These are phyloP conservation scores for Thielaviopsis ethacetica DNA, from an alignment of 2,329 filamentous ascomycete genomes.

Conservation along the genomic window DNA sequence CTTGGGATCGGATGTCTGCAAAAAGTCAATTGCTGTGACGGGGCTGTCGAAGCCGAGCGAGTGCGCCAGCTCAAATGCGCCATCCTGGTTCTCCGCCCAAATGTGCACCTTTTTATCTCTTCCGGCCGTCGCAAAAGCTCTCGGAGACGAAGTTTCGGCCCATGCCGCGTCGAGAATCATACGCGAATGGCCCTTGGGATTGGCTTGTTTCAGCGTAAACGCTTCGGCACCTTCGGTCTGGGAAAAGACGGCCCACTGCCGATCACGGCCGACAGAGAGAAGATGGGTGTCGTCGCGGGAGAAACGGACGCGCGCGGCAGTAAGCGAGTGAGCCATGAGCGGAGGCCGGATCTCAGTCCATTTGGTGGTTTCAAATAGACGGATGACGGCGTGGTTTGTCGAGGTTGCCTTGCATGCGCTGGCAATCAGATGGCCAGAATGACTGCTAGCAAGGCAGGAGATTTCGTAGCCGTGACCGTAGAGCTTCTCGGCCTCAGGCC, in stretches of 20 bases:
- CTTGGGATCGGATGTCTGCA: conserved; percentile 18
- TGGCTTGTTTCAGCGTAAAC: conserved; percentile 46
- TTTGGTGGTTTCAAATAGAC: conserved; percentile 68
- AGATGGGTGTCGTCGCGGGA: conserved; percentile 57
- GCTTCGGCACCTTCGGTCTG: conserved; percentile 23
- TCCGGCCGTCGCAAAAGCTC: conserved; percentile 69
- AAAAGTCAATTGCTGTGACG: conserved; percentile 57
- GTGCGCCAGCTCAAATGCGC: conserved; percentile 11
- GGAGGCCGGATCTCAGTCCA: conserved; percentile 83
- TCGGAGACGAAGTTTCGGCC: conserved; percentile 38
- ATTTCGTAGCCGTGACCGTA: conserved; percentile 98
- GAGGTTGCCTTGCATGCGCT: conserved; percentile 89
- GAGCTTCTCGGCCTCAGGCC: conserved; percentile 90
- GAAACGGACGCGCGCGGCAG: conserved; percentile 69
- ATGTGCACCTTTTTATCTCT: conserved; percentile 73
- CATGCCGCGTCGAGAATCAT: conserved; percentile 89
- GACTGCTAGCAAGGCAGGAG: conserved; percentile 64
- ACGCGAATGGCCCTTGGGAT: conserved; percentile 72
- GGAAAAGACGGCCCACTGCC: conserved; percentile 77
- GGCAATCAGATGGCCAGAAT: conserved; percentile 61
- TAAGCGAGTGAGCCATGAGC: conserved; percentile 71
- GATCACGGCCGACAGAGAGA: conserved; percentile 77
- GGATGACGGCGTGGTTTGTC: conserved; percentile 83
- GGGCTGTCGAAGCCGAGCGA: conserved; percentile 38
- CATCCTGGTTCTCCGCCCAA: conserved; percentile 33